Conservation (phyloP, 176 grass and related monocot genomes). For the Carex cristatella region DNA sequence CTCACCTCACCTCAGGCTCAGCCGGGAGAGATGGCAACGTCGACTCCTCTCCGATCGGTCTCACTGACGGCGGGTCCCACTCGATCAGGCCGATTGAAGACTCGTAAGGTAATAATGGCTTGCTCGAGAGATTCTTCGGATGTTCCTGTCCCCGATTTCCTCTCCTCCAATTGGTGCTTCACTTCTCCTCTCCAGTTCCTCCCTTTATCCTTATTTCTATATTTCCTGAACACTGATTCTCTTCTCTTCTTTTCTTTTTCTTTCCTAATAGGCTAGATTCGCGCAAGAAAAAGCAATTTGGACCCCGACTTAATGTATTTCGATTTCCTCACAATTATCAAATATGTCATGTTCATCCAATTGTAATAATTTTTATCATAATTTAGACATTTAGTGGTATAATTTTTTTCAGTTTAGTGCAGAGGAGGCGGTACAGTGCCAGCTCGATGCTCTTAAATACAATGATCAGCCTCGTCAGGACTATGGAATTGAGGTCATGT, state of each 20-base stretch:
- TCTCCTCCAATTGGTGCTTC: constrained; percentile 72
- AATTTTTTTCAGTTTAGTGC: constrained; percentile 74
- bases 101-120: constrained; percentile 6
- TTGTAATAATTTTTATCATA: neutral
- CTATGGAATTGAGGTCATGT: constrained; percentile 99
- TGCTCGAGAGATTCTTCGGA: constrained; percentile 19
- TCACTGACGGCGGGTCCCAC: neutral
- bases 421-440: constrained; percentile 76
- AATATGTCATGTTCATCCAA: neutral
- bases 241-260: constrained; percentile 8
- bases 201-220: neutral
- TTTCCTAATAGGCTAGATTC: constrained; percentile 74
- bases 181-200: neutral
- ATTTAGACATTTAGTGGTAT: constrained; percentile 4
- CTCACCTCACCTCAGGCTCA: neutral
- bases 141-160: constrained; percentile 69
- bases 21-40: constrained; percentile 7
- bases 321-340: constrained; percentile 11
- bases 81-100: neutral
- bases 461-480: constrained; percentile 79
- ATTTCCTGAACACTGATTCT: neutral
- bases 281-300: constrained; percentile 56
- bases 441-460: constrained; percentile 83
- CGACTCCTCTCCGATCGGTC: neutral
- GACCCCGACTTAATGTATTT: constrained; percentile 83